These are phyloP conservation scores for Acrocalymma vagum DNA, from an alignment of 2,329 filamentous ascomycete species.

Conservation along the genomic window DNA sequence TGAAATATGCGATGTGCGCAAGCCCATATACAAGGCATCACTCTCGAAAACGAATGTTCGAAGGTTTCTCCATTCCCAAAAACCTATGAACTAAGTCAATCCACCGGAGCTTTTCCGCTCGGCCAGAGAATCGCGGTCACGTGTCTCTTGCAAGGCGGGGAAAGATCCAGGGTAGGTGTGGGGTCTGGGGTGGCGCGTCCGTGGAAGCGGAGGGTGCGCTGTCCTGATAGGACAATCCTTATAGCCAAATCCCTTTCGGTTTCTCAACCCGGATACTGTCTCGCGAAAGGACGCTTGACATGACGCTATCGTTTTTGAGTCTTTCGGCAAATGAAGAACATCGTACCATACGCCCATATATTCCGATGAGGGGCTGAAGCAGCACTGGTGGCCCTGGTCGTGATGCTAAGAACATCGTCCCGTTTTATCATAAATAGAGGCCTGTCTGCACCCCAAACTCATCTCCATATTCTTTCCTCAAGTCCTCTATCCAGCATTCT, in stretches of 20 bases:
- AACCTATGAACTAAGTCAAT: slow-evolving; percentile 2
- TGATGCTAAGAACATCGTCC: no score
- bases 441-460: no score
- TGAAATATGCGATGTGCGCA: no score
- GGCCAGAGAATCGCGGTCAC: not conserved
- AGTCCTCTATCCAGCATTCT: no score
- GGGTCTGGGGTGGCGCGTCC: slow-evolving; percentile 24
- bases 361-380: no score
- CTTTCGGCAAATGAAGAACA: not conserved
- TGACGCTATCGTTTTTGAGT: slow-evolving; percentile 6
- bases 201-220: slow-evolving; percentile 23
- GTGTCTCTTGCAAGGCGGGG: not conserved
- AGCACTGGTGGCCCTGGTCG: no score
- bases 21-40: no score
- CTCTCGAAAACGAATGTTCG: not conserved
- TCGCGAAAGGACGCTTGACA: not conserved
- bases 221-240: slow-evolving; percentile 17
- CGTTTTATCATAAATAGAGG: no score
- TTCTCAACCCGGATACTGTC: slow-evolving; percentile 3
- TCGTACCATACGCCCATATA: no score
- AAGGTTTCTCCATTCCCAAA: not conserved
- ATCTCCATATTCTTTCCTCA: no score
- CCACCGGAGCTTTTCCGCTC: not conserved
- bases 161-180: slow-evolving; percentile 23
- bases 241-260: slow-evolving; percentile 6